Evolutionary conservation across 2,329 filamentous ascomycete species (phyloP).

Genomic region (Diplodia sapinea): DNA sequence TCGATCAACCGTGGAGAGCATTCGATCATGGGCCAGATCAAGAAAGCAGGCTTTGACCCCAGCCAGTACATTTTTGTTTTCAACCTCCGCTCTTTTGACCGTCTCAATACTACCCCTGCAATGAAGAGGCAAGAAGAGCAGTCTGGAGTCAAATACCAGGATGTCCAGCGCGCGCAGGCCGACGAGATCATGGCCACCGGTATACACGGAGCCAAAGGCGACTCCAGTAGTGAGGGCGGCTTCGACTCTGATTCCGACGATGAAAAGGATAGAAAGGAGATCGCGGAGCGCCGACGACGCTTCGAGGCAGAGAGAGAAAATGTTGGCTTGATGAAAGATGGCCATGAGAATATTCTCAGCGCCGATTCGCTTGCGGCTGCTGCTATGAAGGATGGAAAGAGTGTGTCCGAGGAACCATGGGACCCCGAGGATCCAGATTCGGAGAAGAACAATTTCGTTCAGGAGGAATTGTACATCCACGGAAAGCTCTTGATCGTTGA

Average conservation of each 20-base stretch:
- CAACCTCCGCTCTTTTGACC: conserved; percentile 91
- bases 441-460: conserved; percentile 87
- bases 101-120: conserved; percentile 79
- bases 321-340: conserved; percentile 42
- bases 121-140: conserved; percentile 78
- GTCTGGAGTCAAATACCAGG: conserved; percentile 82
- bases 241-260: conserved; percentile 32
- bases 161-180: conserved; percentile 85
- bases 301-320: conserved; percentile 54
- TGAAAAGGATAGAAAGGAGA: conserved; percentile 49
- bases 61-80: conserved; percentile 86
- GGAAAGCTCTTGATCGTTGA: conserved; percentile 89
- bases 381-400: conserved; percentile 75
- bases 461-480: conserved; percentile 96
- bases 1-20: conserved; percentile 90
- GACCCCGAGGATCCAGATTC: conserved; percentile 71
- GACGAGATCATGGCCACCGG: conserved; percentile 83
- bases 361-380: conserved; percentile 75
- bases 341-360: conserved; percentile 51
- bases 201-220: conserved; percentile 61
- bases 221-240: conserved; percentile 39
- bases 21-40: conserved; percentile 84
- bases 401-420: conserved; percentile 74
- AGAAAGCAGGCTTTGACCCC: conserved; percentile 76
- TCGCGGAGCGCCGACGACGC: conserved; percentile 53